Evolutionary conservation across 768 basidiomycete species (phyloP), one percentile per base, ranked within the genome.

Genomic region (Cystofilobasidium bisporidii): DNA sequence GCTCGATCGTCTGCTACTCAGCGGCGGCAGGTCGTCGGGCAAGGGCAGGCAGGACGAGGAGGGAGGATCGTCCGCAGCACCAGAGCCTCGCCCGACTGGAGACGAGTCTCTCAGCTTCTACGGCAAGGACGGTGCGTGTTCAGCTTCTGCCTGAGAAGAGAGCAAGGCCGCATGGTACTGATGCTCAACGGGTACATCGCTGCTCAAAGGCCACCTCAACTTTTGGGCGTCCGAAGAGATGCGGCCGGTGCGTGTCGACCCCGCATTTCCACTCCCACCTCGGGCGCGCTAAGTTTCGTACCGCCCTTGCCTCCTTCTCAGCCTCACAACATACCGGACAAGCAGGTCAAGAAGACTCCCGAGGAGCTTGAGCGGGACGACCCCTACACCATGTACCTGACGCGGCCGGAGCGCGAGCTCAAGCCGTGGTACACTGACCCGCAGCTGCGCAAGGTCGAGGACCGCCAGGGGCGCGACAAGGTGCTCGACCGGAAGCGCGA

Each of bases 31-130:
- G 12, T 62, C 57, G 53, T 56, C 64, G 30, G 63, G 63, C 40
- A 72, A 71, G 36, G 72, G 65, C 50, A 72, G 71, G 61, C 62
- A 70, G 28, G 53, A 36, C 56, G 62, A 70, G 32, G 20, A 5
- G 43, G n/a, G n/a, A n/a, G n/a, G n/a, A n/a, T 8, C 43, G 43
- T 15, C 43, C 43, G 43, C 14, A 22, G 43, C 43, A 43, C 20
- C 43, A 22, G 8, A 3, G 43, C 4, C 20, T 22, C 14, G 20
- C 10, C 43, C 43, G 43, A 17, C 43, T 3, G 43, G 10, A 22
- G 53, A 56, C 26, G 53, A 32, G 4, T 30, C 28, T 17, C 30
- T 56, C 15, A 56, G 28, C 30, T 56, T 56, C 30, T 59, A 56
- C 15, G 53, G 53, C 28, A 56, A 56, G 30, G 53, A 56, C 30